These are phyloP conservation scores for Thelonectria olida DNA, from an alignment of 2,329 filamentous ascomycete species.

Conservation along the genomic window DNA sequence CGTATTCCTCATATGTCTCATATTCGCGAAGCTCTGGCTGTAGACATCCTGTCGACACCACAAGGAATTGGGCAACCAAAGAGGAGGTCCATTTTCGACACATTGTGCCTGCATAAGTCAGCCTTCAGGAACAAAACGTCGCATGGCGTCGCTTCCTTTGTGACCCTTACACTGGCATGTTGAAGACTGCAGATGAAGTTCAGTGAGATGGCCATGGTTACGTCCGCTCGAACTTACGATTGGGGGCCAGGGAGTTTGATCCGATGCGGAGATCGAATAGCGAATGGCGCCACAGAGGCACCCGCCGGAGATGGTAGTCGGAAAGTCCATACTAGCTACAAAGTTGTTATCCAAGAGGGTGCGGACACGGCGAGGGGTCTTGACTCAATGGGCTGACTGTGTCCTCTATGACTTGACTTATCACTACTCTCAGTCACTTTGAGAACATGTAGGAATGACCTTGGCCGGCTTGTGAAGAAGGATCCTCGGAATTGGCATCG, in stretches of 20 bases:
- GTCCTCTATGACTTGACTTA: too few relatives aligned
- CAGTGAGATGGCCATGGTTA: background rate
- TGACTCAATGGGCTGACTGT: too few relatives aligned
- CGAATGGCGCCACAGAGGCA: conserved; percentile 21
- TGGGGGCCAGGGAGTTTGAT: conserved; percentile 15
- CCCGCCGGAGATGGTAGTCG: conserved; percentile 16
- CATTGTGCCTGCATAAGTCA: conserved; percentile 20
- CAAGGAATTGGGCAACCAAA: conserved; percentile 22
- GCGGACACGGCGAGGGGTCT: too few relatives aligned
- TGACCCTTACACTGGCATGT: conserved; percentile 21
- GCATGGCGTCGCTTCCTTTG: too few relatives aligned
- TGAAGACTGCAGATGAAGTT: conserved; percentile 11
- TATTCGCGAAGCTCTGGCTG: conserved; percentile 5
- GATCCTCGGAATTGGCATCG: background rate
- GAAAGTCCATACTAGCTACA: background rate
- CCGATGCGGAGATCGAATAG: conserved; percentile 15
- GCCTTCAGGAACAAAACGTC: background rate
- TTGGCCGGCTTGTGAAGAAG: too few relatives aligned
- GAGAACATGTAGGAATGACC: background rate
- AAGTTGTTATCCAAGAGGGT: background rate
- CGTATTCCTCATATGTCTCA: conserved; percentile 18
- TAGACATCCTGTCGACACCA: conserved; percentile 14
- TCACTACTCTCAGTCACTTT: too few relatives aligned
- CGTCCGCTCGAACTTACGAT: background rate
- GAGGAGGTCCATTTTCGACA: conserved; percentile 30